These are phyloP conservation scores for Penicillium aurantiogriseum DNA, from an alignment of 2,329 filamentous ascomycete species.

Conservation along the genomic window DNA sequence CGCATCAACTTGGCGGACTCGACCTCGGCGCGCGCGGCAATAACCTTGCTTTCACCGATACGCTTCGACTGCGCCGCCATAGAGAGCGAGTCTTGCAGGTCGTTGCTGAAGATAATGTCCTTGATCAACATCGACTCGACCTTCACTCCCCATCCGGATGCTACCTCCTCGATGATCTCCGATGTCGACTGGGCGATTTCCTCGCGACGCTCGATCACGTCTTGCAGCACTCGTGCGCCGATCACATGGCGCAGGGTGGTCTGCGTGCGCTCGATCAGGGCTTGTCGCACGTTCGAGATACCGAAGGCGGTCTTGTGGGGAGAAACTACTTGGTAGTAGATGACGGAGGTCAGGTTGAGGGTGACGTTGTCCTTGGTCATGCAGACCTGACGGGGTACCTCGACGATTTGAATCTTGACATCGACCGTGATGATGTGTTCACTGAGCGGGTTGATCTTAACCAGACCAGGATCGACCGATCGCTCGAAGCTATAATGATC, in stretches of 20 bases:
- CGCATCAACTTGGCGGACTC: slow-evolving; percentile 83
- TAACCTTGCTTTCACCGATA: slow-evolving; percentile 97
- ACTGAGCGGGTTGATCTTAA: slow-evolving; percentile 94
- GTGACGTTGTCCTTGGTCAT: slow-evolving; percentile 99
- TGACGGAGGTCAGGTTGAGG: slow-evolving; percentile 88
- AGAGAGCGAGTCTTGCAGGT: slow-evolving; percentile 91
- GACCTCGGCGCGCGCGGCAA: slow-evolving; percentile 93
- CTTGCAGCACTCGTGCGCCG: slow-evolving; percentile 90
- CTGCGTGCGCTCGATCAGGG: slow-evolving; percentile 96
- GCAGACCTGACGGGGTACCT: slow-evolving; percentile 94
- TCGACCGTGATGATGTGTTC: slow-evolving; percentile 89
- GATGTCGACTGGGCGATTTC: slow-evolving; percentile 93
- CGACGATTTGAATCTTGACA: slow-evolving; percentile 97
- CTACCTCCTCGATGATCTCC: slow-evolving; percentile 96
- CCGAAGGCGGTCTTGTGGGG: slow-evolving; percentile 98
- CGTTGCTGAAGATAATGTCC: slow-evolving; percentile 95
- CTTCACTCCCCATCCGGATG: slow-evolving; percentile 87
- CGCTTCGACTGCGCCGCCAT: slow-evolving; percentile 99
- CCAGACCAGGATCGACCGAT: slow-evolving; percentile 91
- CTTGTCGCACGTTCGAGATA: slow-evolving; percentile 89
- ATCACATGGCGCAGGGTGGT: slow-evolving; percentile 96
- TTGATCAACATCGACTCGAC: slow-evolving; percentile 99
- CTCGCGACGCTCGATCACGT: slow-evolving; percentile 97
- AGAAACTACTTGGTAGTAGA: slow-evolving; percentile 96
- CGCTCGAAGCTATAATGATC: slow-evolving; percentile 66